phyloP scores from a whole-genome alignment of 371 early-diverging fungal genomes.

The Mucor saturninus region DNA sequence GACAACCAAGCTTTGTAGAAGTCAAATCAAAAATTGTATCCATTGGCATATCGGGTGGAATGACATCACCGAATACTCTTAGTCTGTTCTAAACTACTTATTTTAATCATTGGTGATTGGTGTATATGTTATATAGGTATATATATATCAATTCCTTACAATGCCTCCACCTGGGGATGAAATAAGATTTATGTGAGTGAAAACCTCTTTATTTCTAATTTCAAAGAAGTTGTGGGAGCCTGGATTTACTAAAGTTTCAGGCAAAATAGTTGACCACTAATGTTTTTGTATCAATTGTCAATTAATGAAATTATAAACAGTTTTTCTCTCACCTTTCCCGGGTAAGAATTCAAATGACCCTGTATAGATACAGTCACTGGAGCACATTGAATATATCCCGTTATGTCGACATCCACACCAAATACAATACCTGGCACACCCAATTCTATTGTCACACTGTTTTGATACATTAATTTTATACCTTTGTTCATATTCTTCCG shows the following conservation, averaged over 20 bases:
- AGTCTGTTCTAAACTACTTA: not conserved
- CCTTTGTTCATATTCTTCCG: not conserved
- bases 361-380: not conserved
- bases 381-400: constrained; percentile 12
- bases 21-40: not conserved
- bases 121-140: not conserved
- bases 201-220: not conserved
- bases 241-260: not conserved
- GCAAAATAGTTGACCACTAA: constrained; percentile 2
- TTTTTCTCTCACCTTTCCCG: constrained; percentile 2
- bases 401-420: constrained; percentile 6
- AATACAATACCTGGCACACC: not conserved
- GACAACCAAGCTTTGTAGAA: not conserved
- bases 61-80: constrained; percentile 8
- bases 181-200: not conserved
- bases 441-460: constrained; percentile 3
- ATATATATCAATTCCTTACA: not conserved
- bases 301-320: not conserved
- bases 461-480: not conserved
- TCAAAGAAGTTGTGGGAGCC: constrained; percentile 14
- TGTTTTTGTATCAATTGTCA: too few relatives aligned
- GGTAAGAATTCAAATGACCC: not conserved
- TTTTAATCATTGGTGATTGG: not conserved
- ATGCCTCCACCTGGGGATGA: constrained; percentile 7
- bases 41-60: too few relatives aligned